A percentile compares a stretch with the other conserved stretches of the same genome.
These are phyloP conservation scores for Podaxis rugospora DNA, from an alignment of 768 basidiomycete species.

Conservation along the genomic window DNA sequence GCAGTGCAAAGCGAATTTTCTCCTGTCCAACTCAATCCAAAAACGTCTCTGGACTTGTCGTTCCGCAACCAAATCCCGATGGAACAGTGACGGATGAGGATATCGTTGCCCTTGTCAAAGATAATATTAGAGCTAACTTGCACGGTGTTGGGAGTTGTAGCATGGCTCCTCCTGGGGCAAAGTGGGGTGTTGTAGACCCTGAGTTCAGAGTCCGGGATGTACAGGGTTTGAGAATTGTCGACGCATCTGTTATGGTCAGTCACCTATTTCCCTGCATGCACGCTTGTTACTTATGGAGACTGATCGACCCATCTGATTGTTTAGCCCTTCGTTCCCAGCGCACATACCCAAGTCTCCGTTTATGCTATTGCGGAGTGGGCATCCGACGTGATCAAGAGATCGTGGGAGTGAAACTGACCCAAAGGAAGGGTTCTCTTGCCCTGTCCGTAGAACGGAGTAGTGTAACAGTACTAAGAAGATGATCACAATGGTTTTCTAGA, in stretches of 20 bases:
- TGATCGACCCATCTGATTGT: neutral
- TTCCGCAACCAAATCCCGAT: neutral
- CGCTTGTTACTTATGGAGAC: neutral
- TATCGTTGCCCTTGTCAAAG: neutral
- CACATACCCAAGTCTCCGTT: neutral
- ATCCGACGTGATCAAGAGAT: neutral
- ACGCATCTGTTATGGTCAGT: conserved; percentile 4
- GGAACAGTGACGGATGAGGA: conserved; percentile 7
- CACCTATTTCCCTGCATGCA: neutral
- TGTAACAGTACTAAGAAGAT: too few species aligned
- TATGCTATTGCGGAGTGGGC: conserved; percentile 11
- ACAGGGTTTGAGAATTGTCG: conserved; percentile 4
- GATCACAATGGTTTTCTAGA: too few species aligned
- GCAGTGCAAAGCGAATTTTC: conserved; percentile 16
- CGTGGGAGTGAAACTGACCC: neutral
- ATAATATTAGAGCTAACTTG: neutral
- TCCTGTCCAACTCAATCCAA: conserved; percentile 13
- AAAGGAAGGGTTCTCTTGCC: neutral
- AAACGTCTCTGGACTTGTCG: conserved; percentile 9
- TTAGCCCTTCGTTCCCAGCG: conserved; percentile 8
- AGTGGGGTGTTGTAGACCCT: conserved; percentile 7
- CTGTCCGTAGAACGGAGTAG: too few species aligned
- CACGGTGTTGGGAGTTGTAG: conserved; percentile 1
- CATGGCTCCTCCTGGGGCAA: neutral
- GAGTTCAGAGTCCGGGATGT: neutral